phyloP scores from a whole-genome alignment of 352 stramenopile genomes.

The Aphanomyces stellatus region DNA sequence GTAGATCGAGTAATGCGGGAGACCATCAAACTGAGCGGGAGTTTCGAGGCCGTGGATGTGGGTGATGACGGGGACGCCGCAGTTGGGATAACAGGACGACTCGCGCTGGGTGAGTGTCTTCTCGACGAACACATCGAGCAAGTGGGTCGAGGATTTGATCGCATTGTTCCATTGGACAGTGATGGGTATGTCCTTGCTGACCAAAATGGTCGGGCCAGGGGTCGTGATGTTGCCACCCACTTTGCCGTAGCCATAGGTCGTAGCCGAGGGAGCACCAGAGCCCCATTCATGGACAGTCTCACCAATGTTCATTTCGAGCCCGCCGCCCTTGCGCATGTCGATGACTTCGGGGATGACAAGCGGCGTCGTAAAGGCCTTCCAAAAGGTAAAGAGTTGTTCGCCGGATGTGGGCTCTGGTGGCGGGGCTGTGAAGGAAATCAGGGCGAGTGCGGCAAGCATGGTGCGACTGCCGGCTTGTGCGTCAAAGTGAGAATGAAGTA shows the following conservation, averaged over 20 bases:
- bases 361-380: constrained; percentile 25
- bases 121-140: constrained; percentile 45
- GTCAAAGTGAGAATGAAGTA: too few species aligned
- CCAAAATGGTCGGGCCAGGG: constrained; percentile 40
- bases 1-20: constrained; percentile 50
- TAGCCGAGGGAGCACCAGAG: constrained; percentile 29
- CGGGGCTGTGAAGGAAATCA: too few species aligned
- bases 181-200: constrained; percentile 32
- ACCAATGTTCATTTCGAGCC: constrained; percentile 35
- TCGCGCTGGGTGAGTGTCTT: constrained; percentile 31
- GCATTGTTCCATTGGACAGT: constrained; percentile 44
- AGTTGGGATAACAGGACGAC: constrained; percentile 56
- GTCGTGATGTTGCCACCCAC: constrained; percentile 25
- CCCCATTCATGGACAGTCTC: constrained; percentile 36
- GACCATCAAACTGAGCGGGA: constrained; percentile 44
- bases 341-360: constrained; percentile 33
- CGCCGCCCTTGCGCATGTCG: constrained; percentile 28
- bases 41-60: constrained; percentile 63
- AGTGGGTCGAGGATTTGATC: constrained; percentile 29
- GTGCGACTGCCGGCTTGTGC: too few species aligned
- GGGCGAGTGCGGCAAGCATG: too few species aligned
- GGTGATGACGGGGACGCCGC: constrained; percentile 43
- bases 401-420: neutral
- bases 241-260: constrained; percentile 37
- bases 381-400: constrained; percentile 28